A percentile compares a stretch with the other conserved stretches of the same genome.
Evolutionary conservation across 1,284 basidiomycete genomes (phyloP).

Genomic region (Wallemia ichthyophaga): DNA sequence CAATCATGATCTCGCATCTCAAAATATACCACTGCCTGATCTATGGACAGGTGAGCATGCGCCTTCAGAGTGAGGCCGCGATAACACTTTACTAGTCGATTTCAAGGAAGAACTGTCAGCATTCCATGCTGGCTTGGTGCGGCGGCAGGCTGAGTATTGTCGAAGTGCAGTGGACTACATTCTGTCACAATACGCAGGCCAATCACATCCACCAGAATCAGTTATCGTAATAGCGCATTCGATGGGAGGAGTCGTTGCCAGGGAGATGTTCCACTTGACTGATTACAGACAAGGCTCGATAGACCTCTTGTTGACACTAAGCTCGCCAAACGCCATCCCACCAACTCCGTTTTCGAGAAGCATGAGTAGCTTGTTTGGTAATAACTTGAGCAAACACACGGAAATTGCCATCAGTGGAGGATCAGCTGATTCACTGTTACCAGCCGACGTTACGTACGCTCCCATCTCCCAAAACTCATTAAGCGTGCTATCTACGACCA

Average conservation of each 20-base stretch:
- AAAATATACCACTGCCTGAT: constrained; percentile 31
- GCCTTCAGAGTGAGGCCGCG: constrained; percentile 8
- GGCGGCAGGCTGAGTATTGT: constrained; percentile 51
- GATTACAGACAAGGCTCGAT: constrained; percentile 19
- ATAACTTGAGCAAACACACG: constrained; percentile 19
- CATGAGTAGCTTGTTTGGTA: constrained; percentile 41
- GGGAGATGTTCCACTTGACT: constrained; percentile 29
- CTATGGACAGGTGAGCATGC: constrained; percentile 42
- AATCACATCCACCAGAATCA: constrained; percentile 14
- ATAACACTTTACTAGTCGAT: constrained; percentile 28
- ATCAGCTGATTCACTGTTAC: constrained; percentile 65
- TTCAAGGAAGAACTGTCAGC: constrained; percentile 95
- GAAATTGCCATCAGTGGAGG: constrained; percentile 76
- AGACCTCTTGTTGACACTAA: constrained; percentile 68
- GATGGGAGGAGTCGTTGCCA: constrained; percentile 90
- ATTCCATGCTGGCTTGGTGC: constrained; percentile 65
- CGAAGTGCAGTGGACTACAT: constrained; percentile 43
- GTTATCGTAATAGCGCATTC: constrained; percentile 73
- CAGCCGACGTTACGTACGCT: constrained; percentile 33
- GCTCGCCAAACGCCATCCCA: constrained; percentile 63
- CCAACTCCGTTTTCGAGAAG: constrained; percentile 60
- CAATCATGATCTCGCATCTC: constrained; percentile 19
- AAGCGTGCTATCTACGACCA: constrained; percentile 53
- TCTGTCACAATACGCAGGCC: constrained; percentile 35
- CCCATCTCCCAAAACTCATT: constrained; percentile 21